Conservation (phyloP, 108 stramenopile species). For the Skeletonema potamos region DNA sequence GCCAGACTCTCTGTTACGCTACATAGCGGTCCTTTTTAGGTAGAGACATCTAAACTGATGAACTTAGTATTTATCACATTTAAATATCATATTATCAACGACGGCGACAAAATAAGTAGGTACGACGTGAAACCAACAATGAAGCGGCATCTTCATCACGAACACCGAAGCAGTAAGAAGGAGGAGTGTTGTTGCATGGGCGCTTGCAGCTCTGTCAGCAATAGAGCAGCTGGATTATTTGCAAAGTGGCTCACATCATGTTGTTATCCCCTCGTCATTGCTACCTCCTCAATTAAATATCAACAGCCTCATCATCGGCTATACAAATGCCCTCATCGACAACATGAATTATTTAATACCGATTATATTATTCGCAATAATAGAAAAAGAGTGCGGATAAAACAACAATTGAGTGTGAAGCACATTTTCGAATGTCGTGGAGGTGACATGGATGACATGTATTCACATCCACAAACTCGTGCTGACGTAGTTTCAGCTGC, state of each 20-base stretch:
- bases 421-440: background rate
- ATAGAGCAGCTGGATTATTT: background rate
- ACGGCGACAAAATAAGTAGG: too few species aligned
- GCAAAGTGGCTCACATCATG: background rate
- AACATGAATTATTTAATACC: background rate
- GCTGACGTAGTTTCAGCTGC: background rate
- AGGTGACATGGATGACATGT: background rate
- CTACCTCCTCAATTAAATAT: background rate
- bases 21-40: too few species aligned
- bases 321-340: background rate
- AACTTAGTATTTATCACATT: too few species aligned
- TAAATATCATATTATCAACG: too few species aligned
- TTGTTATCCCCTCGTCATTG: background rate
- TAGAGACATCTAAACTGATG: too few species aligned
- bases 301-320: background rate
- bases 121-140: background rate
- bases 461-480: background rate
- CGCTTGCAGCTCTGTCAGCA: too few species aligned
- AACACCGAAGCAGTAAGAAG: background rate
- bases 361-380: background rate
- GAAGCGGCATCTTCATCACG: background rate
- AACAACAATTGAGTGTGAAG: background rate
- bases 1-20: too few species aligned
- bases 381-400: background rate
- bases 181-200: too few species aligned